Evolutionary conservation across 2,329 filamentous ascomycete genomes (phyloP), one percentile per base, ranked within the genome.

Genomic region (Epichloe bromicola): DNA sequence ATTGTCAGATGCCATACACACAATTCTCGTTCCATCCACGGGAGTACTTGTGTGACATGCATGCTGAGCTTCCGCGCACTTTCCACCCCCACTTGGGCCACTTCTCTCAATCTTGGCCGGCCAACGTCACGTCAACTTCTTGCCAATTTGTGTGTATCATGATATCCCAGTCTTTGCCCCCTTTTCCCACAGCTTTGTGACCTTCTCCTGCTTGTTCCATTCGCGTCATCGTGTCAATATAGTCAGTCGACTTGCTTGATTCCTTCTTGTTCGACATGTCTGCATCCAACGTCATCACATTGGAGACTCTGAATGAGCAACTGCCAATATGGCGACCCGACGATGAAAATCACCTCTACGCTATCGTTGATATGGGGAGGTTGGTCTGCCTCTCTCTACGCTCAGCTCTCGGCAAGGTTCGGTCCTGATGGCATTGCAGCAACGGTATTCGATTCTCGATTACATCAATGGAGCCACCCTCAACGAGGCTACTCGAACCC

Each of bases 371-470:
- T 56, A 79, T 80, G 75, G 77, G 77, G 61, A 79, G 76, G 76
- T 78, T 53, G 51, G 57, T 53, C 47, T 49, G 34, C 20, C 51
- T 55, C 5, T 4, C 14, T 2, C 10, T 11, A 54, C 44, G n/a
- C 43, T n/a, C 34, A 39, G 17, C 4, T 15, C 10, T 39, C 11
- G 14, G 4, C 26, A 5, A 17, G 15, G 10, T 8, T 20, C 26
- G 20, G 19, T 42, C 38, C 33, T 39, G 46, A 42, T 19, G n/a
- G 30, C 34, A 45, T 45, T 37, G 23, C 57, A 88, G 88, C 72
- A 96, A 95, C 72, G 90, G 89, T 60, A 91, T 95, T 60, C 87
- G 90, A 51, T 95, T 95, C 73, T 91, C 88, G 43, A 88, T 95
- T 60, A 87, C 88, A 8, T 82, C 88, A 57, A 75, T 94, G n/a